Base-by-base conservation (phyloP, 2,329 filamentous ascomycete species). In the Colletotrichum lupini region DNA sequence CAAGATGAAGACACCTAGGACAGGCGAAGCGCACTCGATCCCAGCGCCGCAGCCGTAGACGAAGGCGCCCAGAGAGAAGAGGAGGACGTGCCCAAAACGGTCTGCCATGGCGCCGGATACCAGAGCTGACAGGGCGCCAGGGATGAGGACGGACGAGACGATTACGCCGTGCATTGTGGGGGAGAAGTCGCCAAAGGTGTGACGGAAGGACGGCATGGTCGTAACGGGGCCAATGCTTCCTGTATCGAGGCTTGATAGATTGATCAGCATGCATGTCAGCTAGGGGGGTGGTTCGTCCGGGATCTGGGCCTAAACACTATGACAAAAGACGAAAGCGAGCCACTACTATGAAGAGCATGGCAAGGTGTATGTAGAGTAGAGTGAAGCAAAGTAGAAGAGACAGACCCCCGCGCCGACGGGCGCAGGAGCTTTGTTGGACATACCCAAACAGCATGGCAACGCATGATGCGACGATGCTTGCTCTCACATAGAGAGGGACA, bases 191-290 rank as follows among this genome's bases (percentile, higher is more conserved):
- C 89, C 89, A 76, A 91, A 88, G 4, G 84, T 83, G 2, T 80
- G 68, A 11, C 81, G 81, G 78, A 90, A 92, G 19, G 82, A 80
- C 0, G 82, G 76, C 90, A 92, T 92, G 3, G 86, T 84, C 0
- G 90, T 92, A 0, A 92, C 85, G 4, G 90, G 87, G 1, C 90
- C 90, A 65, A 92, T 90, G 30, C 85, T 87, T 11, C 89, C 88
- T 0, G 89, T 83, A 52, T 83, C 82, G 55, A 80, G 77, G 60
- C 79, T 77, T 70, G 19, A 16, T 19, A 16, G 32, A 56, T 30
- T 49, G 42, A 14, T 24, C 5, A 26, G 7, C 8, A 12, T 64
- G 30, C 8, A 9, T 64, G 30, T 73, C 16, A 74, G 64, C n/a
- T 26, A 16, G 24, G 55, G 24, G 0, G 14, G 5, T 12, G 37